Evolutionary conservation across 768 basidiomycete species (phyloP).

Genomic region (Tubosaeta sp.): DNA sequence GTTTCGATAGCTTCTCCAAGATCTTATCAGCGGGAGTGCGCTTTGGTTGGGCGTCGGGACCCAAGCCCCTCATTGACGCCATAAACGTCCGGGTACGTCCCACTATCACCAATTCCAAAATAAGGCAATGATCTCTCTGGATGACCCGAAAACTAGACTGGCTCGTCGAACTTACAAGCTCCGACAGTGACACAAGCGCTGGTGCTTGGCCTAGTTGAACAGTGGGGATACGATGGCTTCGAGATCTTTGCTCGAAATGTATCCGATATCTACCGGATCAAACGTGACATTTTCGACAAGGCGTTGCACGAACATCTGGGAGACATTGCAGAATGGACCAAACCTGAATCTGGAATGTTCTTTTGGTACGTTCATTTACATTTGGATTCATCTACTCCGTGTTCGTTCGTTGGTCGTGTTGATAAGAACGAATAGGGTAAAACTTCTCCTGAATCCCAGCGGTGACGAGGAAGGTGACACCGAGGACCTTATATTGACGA

Average conservation of each 20-base stretch:
- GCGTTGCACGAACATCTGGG: conserved; percentile 63
- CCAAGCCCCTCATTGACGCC: conserved; percentile 48
- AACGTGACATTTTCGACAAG: conserved; percentile 67
- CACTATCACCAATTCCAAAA: not conserved
- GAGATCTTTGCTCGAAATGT: conserved; percentile 57
- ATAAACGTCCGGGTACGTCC: conserved; percentile 61
- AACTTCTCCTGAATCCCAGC: conserved; percentile 37
- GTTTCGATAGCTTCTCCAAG: conserved; percentile 86
- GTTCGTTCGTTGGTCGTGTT: not conserved
- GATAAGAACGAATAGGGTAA: conserved; percentile 45
- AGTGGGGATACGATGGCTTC: conserved; percentile 78
- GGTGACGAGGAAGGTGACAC: conserved; percentile 50
- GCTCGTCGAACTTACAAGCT: conserved; percentile 59
- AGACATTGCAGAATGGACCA: not conserved
- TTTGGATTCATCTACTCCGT: conserved; percentile 1
- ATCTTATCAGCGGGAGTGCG: conserved; percentile 67
- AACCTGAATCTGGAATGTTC: conserved; percentile 59
- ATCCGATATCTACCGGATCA: conserved; percentile 60
- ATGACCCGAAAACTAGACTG: conserved; percentile 39
- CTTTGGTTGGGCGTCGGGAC: conserved; percentile 72
- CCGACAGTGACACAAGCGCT: conserved; percentile 58
- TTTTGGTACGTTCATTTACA: conserved; percentile 52
- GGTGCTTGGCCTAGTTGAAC: conserved; percentile 45
- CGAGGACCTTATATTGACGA: conserved; percentile 58
- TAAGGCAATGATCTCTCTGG: not conserved